A percentile compares a stretch with the other conserved stretches of the same genome.
Conservation (phyloP, 257 asterid genomes). For the Echium plantagineum region DNA sequence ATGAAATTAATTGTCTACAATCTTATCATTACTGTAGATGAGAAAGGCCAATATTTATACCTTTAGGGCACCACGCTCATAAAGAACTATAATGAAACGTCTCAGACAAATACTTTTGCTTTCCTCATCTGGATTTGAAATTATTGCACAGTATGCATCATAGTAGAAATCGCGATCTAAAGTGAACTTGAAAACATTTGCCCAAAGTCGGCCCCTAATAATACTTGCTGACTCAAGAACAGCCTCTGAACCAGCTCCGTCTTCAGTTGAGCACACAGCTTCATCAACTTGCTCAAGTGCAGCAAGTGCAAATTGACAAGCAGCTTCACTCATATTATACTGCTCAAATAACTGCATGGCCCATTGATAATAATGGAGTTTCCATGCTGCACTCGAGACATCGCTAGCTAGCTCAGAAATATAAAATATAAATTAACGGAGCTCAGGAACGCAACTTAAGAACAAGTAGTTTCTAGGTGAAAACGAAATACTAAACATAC, state of each 20-base stretch:
- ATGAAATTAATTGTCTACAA: not conserved
- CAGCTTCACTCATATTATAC: slow-evolving; percentile 73
- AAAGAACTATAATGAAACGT: slow-evolving; percentile 87
- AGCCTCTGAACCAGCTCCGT: slow-evolving; percentile 26
- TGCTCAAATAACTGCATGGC: slow-evolving; percentile 96
- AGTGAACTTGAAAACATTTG: slow-evolving; percentile 69
- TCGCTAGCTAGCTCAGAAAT: slow-evolving; percentile 35
- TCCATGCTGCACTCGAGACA: slow-evolving; percentile 59
- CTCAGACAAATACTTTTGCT: slow-evolving; percentile 81
- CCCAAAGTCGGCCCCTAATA: slow-evolving; percentile 85
- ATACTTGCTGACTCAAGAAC: slow-evolving; percentile 55
- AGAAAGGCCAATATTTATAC: slow-evolving; percentile 23
- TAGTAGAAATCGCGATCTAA: slow-evolving; percentile 61
- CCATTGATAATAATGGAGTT: slow-evolving; percentile 90
- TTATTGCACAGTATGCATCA: slow-evolving; percentile 91
- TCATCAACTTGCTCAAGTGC: slow-evolving; percentile 98
- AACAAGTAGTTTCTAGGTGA: slow-evolving; percentile 3
- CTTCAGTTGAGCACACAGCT: slow-evolving; percentile 44
- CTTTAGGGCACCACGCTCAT: slow-evolving; percentile 84
- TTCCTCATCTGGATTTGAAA: slow-evolving; percentile 94
- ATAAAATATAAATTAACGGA: slow-evolving; percentile 5
- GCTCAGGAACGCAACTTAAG: not conserved
- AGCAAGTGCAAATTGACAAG: slow-evolving; percentile 77
- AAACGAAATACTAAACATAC: slow-evolving; percentile 28
- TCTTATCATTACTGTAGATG: slow-evolving; percentile 11